Conservation (phyloP, 192 early-diverging fungal genomes). For the Coemansia sp. region DNA sequence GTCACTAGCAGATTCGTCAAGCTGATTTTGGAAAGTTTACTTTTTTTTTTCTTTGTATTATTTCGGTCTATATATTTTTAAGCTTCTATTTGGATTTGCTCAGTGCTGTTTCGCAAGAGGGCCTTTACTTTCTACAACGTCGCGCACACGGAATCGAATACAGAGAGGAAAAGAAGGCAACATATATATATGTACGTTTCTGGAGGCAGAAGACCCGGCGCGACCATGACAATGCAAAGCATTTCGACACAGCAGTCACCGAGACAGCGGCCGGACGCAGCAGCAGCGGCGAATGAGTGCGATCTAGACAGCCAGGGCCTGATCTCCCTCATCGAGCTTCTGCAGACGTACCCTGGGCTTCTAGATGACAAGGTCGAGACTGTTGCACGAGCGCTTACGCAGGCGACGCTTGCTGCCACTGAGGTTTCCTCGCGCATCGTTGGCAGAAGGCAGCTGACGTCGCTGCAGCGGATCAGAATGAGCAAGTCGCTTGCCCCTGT, state of each 20-base stretch:
- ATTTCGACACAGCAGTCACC: background rate
- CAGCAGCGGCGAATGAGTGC: background rate
- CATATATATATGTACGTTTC: background rate
- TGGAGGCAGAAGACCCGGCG: background rate
- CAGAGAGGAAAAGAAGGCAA: background rate
- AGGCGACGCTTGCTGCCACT: constrained; percentile 39
- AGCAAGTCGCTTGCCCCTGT: constrained; percentile 15
- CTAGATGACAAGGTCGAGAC: constrained; percentile 33
- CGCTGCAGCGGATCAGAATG: constrained; percentile 35
- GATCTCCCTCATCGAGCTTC: constrained; percentile 29
- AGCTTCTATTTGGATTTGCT: background rate
- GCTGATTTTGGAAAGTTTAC: too few species aligned
- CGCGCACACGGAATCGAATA: background rate
- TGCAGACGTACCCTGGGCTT: constrained; percentile 44
- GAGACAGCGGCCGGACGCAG: background rate
- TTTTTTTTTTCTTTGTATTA: background rate
- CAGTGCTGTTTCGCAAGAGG: background rate
- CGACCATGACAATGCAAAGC: background rate
- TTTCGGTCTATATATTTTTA: background rate
- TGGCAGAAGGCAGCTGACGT: constrained; percentile 4
- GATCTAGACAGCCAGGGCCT: constrained; percentile 1
- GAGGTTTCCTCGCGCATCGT: constrained; percentile 11
- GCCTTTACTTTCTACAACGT: background rate
- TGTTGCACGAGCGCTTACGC: constrained; percentile 43
- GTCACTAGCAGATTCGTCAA: too few species aligned